Evolutionary conservation across 129 eudicot species (phyloP).

Genomic region (Helianthus tuberosus): DNA sequence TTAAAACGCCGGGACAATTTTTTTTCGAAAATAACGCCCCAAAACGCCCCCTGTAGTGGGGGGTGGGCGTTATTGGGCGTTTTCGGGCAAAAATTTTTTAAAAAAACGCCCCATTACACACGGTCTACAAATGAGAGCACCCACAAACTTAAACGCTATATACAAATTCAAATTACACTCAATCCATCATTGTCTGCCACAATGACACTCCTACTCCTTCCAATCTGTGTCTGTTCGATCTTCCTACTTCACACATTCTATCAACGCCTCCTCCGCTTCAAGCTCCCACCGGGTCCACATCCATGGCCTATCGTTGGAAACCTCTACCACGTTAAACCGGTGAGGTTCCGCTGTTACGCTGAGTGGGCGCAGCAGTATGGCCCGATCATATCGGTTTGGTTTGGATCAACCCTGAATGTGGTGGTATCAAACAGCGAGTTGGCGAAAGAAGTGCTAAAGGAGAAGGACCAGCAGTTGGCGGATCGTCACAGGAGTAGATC

Average conservation of each 20-base stretch:
- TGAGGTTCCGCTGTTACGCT: too few relatives aligned
- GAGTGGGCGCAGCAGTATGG: too few relatives aligned
- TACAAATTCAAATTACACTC: not conserved
- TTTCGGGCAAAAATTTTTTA: too few relatives aligned
- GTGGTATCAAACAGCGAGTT: slow-evolving; percentile 53
- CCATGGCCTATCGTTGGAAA: slow-evolving; percentile 41
- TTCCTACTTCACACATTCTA: slow-evolving; percentile 38
- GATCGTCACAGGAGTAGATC: not conserved
- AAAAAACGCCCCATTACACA: too few relatives aligned
- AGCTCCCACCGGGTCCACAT: slow-evolving; percentile 80
- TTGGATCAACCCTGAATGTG: slow-evolving; percentile 36
- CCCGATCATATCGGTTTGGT: too few relatives aligned
- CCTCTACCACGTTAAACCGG: too few relatives aligned
- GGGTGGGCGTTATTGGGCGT: too few relatives aligned
- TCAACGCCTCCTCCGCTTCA: slow-evolving; percentile 49
- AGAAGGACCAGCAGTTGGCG: slow-evolving; percentile 60
- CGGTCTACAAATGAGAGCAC: too few relatives aligned
- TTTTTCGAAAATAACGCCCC: too few relatives aligned
- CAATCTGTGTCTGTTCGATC: slow-evolving; percentile 20
- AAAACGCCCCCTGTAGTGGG: too few relatives aligned
- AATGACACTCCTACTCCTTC: slow-evolving; percentile 32
- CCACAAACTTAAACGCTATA: not conserved
- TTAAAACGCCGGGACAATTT: too few relatives aligned
- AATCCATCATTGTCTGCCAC: slow-evolving; percentile 9
- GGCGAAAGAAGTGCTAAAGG: slow-evolving; percentile 67